phyloP scores from a whole-genome alignment of 768 basidiomycete species.

The Phanerochaete carnosa region DNA sequence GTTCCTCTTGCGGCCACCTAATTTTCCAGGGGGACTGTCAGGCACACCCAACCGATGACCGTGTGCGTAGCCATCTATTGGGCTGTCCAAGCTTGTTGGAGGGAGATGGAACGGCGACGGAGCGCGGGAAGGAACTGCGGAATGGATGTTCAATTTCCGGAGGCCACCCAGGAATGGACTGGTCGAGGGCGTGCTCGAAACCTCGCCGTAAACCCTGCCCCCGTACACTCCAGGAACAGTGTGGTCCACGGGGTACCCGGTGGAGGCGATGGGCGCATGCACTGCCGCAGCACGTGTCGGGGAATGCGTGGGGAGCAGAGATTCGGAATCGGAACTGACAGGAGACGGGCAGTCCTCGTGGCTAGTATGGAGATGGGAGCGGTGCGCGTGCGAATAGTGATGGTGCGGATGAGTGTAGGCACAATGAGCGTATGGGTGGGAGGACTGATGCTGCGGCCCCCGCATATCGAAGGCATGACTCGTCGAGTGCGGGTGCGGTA shows the following conservation, averaged over 20 bases:
- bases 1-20: slow-evolving; percentile 22
- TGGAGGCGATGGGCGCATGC: slow-evolving; percentile 24
- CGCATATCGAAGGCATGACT: slow-evolving; percentile 27
- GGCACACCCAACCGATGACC: slow-evolving; percentile 24
- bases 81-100: slow-evolving; percentile 38
- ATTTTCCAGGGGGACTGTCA: slow-evolving; percentile 34
- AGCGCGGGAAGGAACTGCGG: slow-evolving; percentile 63
- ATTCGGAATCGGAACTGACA: slow-evolving; percentile 63
- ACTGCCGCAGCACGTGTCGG: slow-evolving; percentile 27
- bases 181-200: slow-evolving; percentile 63
- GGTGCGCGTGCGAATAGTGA: slow-evolving; percentile 32
- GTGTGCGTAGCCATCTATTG: slow-evolving; percentile 24
- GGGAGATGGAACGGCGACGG: slow-evolving; percentile 70
- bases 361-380: slow-evolving; percentile 14
- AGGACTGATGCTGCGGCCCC: slow-evolving; percentile 35
- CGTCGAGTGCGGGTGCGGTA: slow-evolving; percentile 26
- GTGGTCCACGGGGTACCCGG: slow-evolving; percentile 4
- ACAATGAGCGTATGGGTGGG: slow-evolving; percentile 24
- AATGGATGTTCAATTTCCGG: slow-evolving; percentile 72
- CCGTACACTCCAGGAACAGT: slow-evolving; percentile 3
- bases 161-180: slow-evolving; percentile 80
- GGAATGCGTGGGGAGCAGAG: slow-evolving; percentile 30
- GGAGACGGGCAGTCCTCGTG: slow-evolving; percentile 70
- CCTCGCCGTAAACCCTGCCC: slow-evolving; percentile 27
- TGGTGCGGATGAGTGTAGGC: slow-evolving; percentile 43